Evolutionary conservation across 106 monocot genomes (phyloP).

Genomic region (Platanthera zijinensis): DNA sequence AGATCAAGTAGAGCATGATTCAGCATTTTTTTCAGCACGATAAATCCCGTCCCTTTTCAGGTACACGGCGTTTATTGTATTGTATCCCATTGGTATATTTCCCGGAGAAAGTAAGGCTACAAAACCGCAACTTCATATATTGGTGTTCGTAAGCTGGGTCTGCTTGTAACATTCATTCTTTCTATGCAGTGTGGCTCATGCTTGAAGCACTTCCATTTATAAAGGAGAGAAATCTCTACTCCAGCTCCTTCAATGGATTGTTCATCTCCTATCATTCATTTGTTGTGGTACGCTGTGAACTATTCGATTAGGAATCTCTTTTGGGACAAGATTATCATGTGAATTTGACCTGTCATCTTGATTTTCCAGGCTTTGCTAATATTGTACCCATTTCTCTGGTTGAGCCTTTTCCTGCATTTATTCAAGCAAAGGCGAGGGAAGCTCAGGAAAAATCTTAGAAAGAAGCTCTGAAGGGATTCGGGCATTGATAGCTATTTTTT

Average conservation of each 20-base stretch:
- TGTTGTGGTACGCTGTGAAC: constrained; percentile 32
- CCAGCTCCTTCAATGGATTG: constrained; percentile 40
- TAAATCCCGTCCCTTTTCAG: constrained; percentile 21
- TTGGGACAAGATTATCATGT: background rate
- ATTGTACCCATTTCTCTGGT: constrained; percentile 71
- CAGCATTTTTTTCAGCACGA: background rate
- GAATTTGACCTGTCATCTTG: background rate
- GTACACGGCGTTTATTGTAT: constrained; percentile 81
- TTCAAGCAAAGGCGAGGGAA: constrained; percentile 72
- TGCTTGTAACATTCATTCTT: background rate
- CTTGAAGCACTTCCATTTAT: constrained; percentile 75
- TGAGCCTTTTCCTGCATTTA: constrained; percentile 75
- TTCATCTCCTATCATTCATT: constrained; percentile 60
- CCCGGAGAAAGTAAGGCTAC: constrained; percentile 80
- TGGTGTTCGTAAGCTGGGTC: background rate
- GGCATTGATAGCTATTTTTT: no score
- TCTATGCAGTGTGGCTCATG: constrained; percentile 68
- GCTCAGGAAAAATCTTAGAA: constrained; percentile 29
- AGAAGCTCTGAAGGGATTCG: constrained; percentile 20
- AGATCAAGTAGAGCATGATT: background rate
- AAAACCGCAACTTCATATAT: background rate
- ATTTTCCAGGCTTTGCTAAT: constrained; percentile 41
- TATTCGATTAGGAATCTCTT: background rate
- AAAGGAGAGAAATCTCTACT: constrained; percentile 60
- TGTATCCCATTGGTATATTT: constrained; percentile 78